Evolutionary conservation across 257 asterid species (phyloP), one percentile per base, ranked within the genome.

Genomic region (Solanum phureja): DNA sequence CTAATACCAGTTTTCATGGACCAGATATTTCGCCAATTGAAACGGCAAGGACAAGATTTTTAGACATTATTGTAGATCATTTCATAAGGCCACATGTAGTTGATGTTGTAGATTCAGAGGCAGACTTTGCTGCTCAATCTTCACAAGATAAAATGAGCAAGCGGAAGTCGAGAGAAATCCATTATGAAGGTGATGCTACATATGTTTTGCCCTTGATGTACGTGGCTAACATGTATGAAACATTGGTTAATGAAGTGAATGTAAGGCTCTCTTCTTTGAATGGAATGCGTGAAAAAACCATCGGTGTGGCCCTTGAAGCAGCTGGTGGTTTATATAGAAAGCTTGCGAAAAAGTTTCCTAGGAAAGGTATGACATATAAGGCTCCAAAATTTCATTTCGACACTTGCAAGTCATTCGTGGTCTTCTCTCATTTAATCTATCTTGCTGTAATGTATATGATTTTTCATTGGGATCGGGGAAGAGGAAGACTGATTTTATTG

Each of bases 221-320:
- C 88, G 88, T 96, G 87, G 99, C 99, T 56, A 97, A 97, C 92
- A 87, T 96, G 93, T 96, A 97, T 76, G 99, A 97, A 89, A 95
- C 98, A 4, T 90, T 97, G 93, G 99, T 92, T 87, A 94, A 90
- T 90, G 99, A 97, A 88, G 99, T 92, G 56, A 96, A 95, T 91
- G 87, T 90, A 88, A 97, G 98, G 91, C 90, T 97, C 83, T 91
- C 96, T 87, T 92, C 98, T 77, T 69, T 95, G 86, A 94, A 91
- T 91, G 95, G 95, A 72, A 94, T 95, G 90, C 98, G 97, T 31
- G 99, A 97, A 71, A 97, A 96, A 90, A 93, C 96, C 83, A 94
- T 97, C 60, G 99, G 98, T 18, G 98, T 96, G 86, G 99, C 99
- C 91, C 99, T 97, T 89, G 99, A 97, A 94, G 99, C 99, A 46